Conservation (phyloP, 2,329 filamentous ascomycete species). For the Pseudogymnoascus sp. region DNA sequence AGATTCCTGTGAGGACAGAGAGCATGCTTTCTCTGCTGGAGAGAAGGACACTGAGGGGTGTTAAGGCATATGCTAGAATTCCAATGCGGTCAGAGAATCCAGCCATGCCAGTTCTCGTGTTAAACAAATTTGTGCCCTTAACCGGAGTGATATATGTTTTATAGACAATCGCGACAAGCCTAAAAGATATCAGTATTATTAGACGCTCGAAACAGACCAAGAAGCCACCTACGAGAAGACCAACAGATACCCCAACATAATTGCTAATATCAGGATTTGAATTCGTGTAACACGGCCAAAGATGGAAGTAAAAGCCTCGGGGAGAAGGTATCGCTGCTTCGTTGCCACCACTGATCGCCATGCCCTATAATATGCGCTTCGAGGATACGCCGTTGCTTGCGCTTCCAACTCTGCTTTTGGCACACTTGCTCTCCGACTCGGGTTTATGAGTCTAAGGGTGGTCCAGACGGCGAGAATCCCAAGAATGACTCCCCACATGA, state of each 20-base stretch:
- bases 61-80: conserved; percentile 63
- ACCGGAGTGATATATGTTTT: conserved; percentile 63
- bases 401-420: conserved; percentile 20
- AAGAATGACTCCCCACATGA: conserved; percentile 46
- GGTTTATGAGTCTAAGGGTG: conserved; percentile 26
- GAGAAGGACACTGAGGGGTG: conserved; percentile 59
- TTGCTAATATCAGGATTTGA: conserved; percentile 53
- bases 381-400: conserved; percentile 12
- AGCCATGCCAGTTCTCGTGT: conserved; percentile 57
- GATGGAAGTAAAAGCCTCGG: conserved; percentile 46
- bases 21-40: conserved; percentile 62
- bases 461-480: conserved; percentile 37
- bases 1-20: conserved; percentile 60
- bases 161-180: conserved; percentile 58
- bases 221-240: conserved; percentile 47
- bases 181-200: conserved; percentile 14
- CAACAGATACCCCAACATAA: conserved; percentile 52
- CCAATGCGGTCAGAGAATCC: conserved; percentile 63
- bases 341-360: conserved; percentile 13
- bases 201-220: background rate
- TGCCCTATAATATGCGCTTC: conserved; percentile 20
- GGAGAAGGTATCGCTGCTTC: conserved; percentile 43
- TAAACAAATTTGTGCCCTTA: conserved; percentile 46
- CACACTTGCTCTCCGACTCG: conserved; percentile 17
- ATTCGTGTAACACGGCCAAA: conserved; percentile 62